A percentile compares a stretch with the other conserved stretches of the same genome.
Conservation (phyloP, 2,329 filamentous ascomycete species). For the Bisporella sp. region DNA sequence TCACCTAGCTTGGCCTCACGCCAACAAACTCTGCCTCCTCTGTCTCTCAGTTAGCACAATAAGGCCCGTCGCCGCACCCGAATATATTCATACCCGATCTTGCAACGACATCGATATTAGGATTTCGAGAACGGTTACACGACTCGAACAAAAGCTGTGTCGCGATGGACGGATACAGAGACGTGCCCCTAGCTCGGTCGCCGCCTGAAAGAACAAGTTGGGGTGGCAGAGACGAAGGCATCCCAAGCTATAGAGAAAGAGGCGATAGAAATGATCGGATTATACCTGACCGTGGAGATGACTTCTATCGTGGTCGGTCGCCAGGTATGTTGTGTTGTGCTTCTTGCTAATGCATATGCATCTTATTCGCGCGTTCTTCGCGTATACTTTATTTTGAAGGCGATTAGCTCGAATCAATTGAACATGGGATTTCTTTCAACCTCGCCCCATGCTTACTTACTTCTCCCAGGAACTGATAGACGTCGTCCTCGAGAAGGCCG, state of each 20-base stretch:
- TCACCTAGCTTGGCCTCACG: no score
- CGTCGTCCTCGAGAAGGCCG: constrained; percentile 43
- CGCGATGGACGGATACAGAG: constrained; percentile 22
- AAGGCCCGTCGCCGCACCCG: no score
- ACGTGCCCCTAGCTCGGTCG: constrained; percentile 24
- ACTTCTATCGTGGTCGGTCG: constrained; percentile 60
- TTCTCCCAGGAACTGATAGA: constrained; percentile 46
- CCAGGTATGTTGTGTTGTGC: constrained; percentile 50
- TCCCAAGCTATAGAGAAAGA: constrained; percentile 15
- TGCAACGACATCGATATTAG: no score
- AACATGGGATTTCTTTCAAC: neutral
- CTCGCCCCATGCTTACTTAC: neutral
- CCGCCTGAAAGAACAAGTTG: constrained; percentile 27
- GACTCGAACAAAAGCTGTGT: neutral
- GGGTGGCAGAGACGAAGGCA: constrained; percentile 25
- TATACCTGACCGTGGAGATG: constrained; percentile 34
- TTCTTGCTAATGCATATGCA: no score
- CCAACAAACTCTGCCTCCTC: no score
- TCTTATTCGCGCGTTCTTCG: no score
- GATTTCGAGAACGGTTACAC: no score
- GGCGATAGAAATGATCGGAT: constrained; percentile 4
- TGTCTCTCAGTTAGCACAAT: no score
- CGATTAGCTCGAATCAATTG: no score
- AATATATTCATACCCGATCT: no score
- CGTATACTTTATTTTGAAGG: no score